Base-by-base conservation (phyloP, 768 basidiomycete genomes). In the Austroboletus festivus region DNA sequence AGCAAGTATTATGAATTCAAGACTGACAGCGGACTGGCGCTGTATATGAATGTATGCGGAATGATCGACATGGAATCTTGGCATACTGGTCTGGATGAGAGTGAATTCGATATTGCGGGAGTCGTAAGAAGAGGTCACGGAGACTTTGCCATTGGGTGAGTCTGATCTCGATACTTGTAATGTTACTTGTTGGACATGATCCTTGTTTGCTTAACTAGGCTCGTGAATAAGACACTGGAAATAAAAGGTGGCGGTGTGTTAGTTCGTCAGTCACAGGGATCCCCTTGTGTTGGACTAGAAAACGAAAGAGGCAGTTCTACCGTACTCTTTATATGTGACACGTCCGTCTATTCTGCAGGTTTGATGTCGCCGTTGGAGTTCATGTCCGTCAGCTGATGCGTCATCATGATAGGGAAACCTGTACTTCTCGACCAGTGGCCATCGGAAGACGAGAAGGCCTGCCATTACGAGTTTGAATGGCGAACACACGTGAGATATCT, bases 381-480 rank as follows among this genome's bases (percentile, higher is more conserved):
- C 4, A n/a, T 28, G 50, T 28, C 13, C 7, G 7, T 28, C 28
- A 28, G 12, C 28, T 57, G 7, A 57, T 15, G 21, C 16, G 28
- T 22, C 33, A 19, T 40, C 35, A 0, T 28, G 23, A 46, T 12
- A 72, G 81, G 81, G 8, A 62, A 64, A 38, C 81, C 82, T 7
- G 58, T 68, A 15, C 73, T 93, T 4, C 65, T 90, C 3, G 83
- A 80, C 2, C 81, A 86, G 42, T 77, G 91, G 20, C 80, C 81
- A 8, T 70, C 71, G 9, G 77, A 79, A 15, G 81, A 85, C 28
- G 78, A 83, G 9, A 61, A 60, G 22, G 81, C 80, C n/a, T 94
- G 92, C 63, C 78, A 82, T 12, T 93, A 84, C 62, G 79, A 86
- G 49, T 68, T 94, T 33, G 89, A 93, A 70, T 94, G 92, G 92